Evolutionary conservation across 2,329 filamentous ascomycete genomes (phyloP), one percentile per base, ranked within the genome.

Genomic region (Pestalotiopsis sp.): DNA sequence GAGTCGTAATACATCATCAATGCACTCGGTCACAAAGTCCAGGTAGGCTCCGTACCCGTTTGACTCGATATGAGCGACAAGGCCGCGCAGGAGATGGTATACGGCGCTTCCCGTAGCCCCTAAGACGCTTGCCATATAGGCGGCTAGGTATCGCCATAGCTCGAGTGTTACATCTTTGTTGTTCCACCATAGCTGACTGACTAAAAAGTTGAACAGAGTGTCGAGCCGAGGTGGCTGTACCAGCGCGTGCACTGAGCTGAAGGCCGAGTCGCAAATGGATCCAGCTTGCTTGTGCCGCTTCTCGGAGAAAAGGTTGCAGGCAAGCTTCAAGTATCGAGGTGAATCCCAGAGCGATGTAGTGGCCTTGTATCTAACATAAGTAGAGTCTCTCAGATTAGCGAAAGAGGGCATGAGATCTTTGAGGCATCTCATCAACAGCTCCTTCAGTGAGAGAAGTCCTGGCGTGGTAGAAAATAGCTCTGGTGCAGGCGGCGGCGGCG

Each of bases 121-220:
- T 17, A 67, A 38, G 6, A 67, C 66, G 41, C 49, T 61, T 12
- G 66, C 61, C 65, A 66, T 66, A 17, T 67, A 67, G 7, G 66
- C 59, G 6, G 40, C 40, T 1, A 67, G 58, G 45, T 67, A 67
- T 36, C 45, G 57, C 66, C 66, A 67, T 20, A 67, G 52, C 49
- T 67, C 66, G 40, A 56, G 38, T 6, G 66, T 67, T 9, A 67
- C 49, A 31, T 66, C 65, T 20, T 56, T 27, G 36, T 66, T 66
- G 17, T 31, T 20, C 65, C 65, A 66, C 65, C 65, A 66, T 12
- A 66, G 36, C 56, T 66, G 65, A 20, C 65, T 60, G 11, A 67
- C 36, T n/a, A 62, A 58, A 25, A 67, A 67, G 57, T 63, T 49
- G 52, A 67, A 67, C 20, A 67, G 57, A n/a, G 66, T 67, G 17